Evolutionary conservation across 2,329 filamentous ascomycete genomes (phyloP).

Genomic region (Aspergillus aculeatinus): DNA sequence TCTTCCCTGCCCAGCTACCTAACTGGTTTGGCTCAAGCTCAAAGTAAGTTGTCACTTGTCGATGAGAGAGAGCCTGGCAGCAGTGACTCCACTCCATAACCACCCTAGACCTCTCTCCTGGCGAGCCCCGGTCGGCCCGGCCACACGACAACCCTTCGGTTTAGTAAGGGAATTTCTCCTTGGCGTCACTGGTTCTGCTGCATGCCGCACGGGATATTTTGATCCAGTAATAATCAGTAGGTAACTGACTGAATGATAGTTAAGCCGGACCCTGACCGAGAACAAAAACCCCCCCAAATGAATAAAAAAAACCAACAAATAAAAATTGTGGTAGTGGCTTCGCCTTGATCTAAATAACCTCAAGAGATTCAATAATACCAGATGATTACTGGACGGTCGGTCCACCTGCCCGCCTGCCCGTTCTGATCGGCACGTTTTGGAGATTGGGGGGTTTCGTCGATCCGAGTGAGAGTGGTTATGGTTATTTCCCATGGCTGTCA

Average conservation of each 20-base stretch:
- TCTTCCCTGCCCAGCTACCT: no score
- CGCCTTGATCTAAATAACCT: not conserved
- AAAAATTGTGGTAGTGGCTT: not conserved
- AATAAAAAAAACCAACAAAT: not conserved
- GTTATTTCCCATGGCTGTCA: constrained; percentile 1
- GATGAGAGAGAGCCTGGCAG: not conserved
- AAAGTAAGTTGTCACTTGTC: not conserved
- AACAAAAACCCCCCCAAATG: not conserved
- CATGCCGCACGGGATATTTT: not conserved
- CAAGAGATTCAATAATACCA: not conserved
- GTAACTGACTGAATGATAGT: not conserved
- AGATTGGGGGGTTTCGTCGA: constrained; percentile 11
- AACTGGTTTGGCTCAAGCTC: no score
- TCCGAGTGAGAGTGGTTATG: constrained; percentile 7
- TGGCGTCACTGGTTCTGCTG: not conserved
- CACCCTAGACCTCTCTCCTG: not conserved
- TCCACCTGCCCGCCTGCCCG: constrained; percentile 8
- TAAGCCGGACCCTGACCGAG: not conserved
- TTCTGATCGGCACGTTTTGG: constrained; percentile 19
- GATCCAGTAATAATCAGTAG: no score
- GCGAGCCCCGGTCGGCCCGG: not conserved
- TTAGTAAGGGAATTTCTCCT: not conserved
- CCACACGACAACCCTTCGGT: not conserved
- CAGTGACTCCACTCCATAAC: not conserved
- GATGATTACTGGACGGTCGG: not conserved